Percentiles rank a stretch among this genome's conserved stretches.
phyloP scores from a whole-genome alignment of 352 stramenopile species.

The Globisporangium takayamanum region DNA sequence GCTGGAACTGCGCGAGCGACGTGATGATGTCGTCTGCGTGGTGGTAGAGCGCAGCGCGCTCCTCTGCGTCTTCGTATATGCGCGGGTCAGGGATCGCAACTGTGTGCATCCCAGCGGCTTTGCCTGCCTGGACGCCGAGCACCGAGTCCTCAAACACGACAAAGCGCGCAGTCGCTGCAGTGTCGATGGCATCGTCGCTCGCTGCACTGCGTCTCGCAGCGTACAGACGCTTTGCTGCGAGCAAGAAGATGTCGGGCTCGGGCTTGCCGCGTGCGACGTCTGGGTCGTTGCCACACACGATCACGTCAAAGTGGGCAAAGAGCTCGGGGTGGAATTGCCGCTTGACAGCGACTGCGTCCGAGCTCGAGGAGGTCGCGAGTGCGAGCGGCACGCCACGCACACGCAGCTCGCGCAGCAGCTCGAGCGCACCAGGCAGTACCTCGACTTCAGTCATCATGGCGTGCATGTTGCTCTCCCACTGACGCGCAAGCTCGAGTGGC shows the following conservation, averaged over 20 bases:
- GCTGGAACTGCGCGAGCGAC: constrained; percentile 53
- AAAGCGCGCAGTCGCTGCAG: constrained; percentile 20
- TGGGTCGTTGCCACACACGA: constrained; percentile 73
- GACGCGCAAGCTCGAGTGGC: constrained; percentile 45
- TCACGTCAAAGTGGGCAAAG: constrained; percentile 68
- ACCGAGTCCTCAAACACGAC: constrained; percentile 79
- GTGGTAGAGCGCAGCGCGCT: constrained; percentile 41
- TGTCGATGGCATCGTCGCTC: constrained; percentile 1
- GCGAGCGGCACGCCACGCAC: constrained; percentile 52
- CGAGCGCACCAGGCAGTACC: constrained; percentile 45
- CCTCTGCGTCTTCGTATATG: constrained; percentile 42
- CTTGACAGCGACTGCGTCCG: constrained; percentile 58
- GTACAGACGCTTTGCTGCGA: constrained; percentile 49
- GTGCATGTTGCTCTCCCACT: constrained; percentile 57
- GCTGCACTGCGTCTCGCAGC: constrained; percentile 16
- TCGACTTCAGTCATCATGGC: constrained; percentile 47
- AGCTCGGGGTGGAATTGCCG: constrained; percentile 56
- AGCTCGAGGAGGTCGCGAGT: constrained; percentile 66
- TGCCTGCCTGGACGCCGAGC: constrained; percentile 54
- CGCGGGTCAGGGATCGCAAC: constrained; percentile 66
- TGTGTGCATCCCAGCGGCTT: constrained; percentile 58
- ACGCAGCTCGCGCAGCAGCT: constrained; percentile 40
- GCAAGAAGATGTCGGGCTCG: constrained; percentile 76
- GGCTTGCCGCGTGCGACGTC: constrained; percentile 66
- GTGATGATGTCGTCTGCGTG: constrained; percentile 59